Percentiles rank a stretch among this genome's conserved stretches.
These are phyloP conservation scores for Globisporangium lucens DNA, from an alignment of 352 stramenopile species.

Conservation along the genomic window DNA sequence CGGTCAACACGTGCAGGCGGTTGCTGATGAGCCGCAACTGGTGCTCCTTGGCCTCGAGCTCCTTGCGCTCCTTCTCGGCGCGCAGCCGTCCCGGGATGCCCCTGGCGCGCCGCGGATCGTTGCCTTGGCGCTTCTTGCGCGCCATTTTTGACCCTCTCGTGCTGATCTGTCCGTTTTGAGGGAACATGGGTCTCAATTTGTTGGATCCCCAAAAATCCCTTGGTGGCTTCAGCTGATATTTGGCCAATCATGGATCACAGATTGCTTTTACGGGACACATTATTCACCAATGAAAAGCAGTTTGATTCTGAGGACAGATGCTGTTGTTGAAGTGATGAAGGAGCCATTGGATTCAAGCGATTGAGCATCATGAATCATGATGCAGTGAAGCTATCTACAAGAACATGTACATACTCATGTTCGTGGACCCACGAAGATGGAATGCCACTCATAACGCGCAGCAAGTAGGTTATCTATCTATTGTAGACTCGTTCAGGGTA, in stretches of 20 bases:
- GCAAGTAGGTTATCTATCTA: too few relatives aligned
- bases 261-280: background rate
- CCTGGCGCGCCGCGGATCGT: slow-evolving; percentile 25
- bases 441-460: background rate
- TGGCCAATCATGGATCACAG: background rate
- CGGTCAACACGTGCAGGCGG: slow-evolving; percentile 25
- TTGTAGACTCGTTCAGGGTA: background rate
- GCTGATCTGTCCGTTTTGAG: slow-evolving; percentile 1
- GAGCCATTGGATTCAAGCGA: background rate
- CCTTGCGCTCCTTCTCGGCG: slow-evolving; percentile 36
- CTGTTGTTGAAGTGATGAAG: background rate
- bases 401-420: background rate
- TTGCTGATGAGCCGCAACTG: slow-evolving; percentile 35
- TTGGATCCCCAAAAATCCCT: background rate
- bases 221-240: background rate
- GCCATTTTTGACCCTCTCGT: slow-evolving; percentile 20
- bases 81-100: slow-evolving; percentile 31
- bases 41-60: slow-evolving; percentile 50
- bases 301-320: background rate
- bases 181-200: background rate
- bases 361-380: too few relatives aligned
- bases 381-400: background rate
- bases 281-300: background rate
- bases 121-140: slow-evolving; percentile 32
- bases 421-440: background rate